Evolutionary conservation across 768 basidiomycete genomes (phyloP), one percentile per base, ranked within the genome.

Genomic region (Tricholoma matsutake): DNA sequence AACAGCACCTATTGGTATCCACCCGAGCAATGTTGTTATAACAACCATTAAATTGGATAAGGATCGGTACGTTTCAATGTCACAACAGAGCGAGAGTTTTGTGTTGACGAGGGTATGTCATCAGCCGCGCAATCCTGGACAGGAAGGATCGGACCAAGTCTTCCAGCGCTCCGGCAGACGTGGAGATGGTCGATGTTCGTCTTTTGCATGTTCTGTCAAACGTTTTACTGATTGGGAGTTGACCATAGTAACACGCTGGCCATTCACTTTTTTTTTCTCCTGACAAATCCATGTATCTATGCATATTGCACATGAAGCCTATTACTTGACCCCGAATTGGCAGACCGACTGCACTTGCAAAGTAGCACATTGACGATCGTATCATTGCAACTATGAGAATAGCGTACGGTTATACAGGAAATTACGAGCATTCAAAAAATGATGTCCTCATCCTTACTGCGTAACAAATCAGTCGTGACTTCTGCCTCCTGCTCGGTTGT

Each of bases 1-100:
- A 62, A 87, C 94, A 58, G 86, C 90, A 61, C 92, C 92, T 70
- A 95, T 99, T 69, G 94, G 95, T 67, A 87, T 99, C 69, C 91
- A 96, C 83, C 95, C 96, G 61, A 93, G 91, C 81, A 98, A 97
- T 74, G 94, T 98, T 57, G 92, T 96, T 64, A 94, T 99, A 73
- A 87, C 88, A 66, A 91, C 81, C 70, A 86, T 97, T 78, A 97
- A 98, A 81, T 81, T 94, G 63, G 92, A 95, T 79, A 95, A 93
- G 77, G 93, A 94, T 78, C 82, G 89, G 89, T 88, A 43, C 57
- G 81, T 72, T 22, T 9, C 57, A 1, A 45, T 37, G 22, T 53
- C 7, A 45, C 45, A 10, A 32, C 29, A n/a, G 6, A 31, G 6
- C 32, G 8, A 32, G 13, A 28, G 1, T 18, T 20, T 37, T 49